These are phyloP conservation scores for Mycena pura DNA, from an alignment of 768 basidiomycete species.

Conservation along the genomic window DNA sequence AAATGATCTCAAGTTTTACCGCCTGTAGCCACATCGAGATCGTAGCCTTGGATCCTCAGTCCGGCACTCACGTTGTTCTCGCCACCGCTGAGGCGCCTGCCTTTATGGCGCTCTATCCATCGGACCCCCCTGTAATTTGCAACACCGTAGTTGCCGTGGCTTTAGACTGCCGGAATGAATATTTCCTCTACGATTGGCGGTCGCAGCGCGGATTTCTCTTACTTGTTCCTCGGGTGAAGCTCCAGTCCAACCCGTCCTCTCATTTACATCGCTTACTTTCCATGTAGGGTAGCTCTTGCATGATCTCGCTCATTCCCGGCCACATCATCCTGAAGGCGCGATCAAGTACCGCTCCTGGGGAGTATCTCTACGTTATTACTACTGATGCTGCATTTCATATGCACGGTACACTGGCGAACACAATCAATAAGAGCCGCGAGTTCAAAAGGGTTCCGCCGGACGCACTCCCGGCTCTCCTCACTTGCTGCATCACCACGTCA, in stretches of 20 bases:
- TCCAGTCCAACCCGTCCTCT: not conserved
- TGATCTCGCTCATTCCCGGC: not conserved
- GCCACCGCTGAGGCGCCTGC: not conserved
- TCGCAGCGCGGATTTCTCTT: not conserved
- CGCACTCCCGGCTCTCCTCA: not conserved
- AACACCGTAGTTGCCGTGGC: not conserved
- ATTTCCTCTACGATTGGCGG: slow-evolving; percentile 1
- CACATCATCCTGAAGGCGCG: not conserved
- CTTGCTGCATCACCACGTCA: not conserved
- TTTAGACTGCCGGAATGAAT: not conserved
- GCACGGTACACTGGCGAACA: not conserved
- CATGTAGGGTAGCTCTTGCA: not conserved
- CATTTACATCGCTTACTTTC: not conserved
- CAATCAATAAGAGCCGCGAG: not conserved
- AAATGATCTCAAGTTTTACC: not conserved
- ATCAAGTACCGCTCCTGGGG: not conserved
- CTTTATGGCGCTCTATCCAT: not conserved
- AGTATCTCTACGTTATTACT: not conserved
- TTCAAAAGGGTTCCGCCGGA: not conserved
- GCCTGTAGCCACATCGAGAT: slow-evolving; percentile 6
- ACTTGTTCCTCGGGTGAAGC: not conserved
- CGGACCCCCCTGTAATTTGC: not conserved
- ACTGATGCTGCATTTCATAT: not conserved
- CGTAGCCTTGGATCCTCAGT: not conserved
- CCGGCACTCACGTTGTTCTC: not conserved